Evolutionary conservation across 345 rosid genomes (phyloP).

Genomic region (Citrus trifoliata): DNA sequence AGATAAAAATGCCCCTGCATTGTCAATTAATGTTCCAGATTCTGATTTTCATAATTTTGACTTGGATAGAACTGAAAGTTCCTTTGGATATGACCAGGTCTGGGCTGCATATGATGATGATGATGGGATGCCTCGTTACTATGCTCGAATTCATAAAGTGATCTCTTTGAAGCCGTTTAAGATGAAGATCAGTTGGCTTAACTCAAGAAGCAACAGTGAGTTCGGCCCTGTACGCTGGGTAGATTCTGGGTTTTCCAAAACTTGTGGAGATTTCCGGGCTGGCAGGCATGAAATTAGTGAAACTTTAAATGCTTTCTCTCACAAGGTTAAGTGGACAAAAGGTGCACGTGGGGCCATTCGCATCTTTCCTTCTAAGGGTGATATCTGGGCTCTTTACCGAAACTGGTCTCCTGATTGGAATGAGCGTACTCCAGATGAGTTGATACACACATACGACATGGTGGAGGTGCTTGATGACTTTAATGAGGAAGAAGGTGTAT

Average conservation of each 20-base stretch:
- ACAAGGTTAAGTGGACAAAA: constrained; percentile 74
- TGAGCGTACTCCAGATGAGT: constrained; percentile 57
- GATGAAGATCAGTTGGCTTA: constrained; percentile 92
- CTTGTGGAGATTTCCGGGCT: constrained; percentile 82
- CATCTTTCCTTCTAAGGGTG: constrained; percentile 72
- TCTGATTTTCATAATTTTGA: constrained; percentile 93
- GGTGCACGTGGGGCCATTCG: constrained; percentile 62
- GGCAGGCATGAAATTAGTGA: constrained; percentile 52
- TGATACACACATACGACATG: constrained; percentile 75
- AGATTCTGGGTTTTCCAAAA: constrained; percentile 74
- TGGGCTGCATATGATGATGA: constrained; percentile 97
- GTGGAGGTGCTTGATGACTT: constrained; percentile 86
- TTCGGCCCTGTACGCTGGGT: constrained; percentile 69
- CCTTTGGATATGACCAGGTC: constrained; percentile 73
- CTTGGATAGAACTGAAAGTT: constrained; percentile 63
- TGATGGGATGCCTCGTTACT: constrained; percentile 97
- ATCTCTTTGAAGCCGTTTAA: constrained; percentile 73
- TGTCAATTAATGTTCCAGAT: constrained; percentile 76
- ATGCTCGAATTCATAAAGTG: constrained; percentile 89
- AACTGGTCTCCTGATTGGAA: constrained; percentile 92
- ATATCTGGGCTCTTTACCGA: constrained; percentile 88
- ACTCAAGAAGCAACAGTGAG: constrained; percentile 64
- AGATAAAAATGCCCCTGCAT: constrained; percentile 21
- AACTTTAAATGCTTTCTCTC: constrained; percentile 75
- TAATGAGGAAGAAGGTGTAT: constrained; percentile 50